phyloP scores from a whole-genome alignment of 345 rosid species.

The Atalantia buxifolia region DNA sequence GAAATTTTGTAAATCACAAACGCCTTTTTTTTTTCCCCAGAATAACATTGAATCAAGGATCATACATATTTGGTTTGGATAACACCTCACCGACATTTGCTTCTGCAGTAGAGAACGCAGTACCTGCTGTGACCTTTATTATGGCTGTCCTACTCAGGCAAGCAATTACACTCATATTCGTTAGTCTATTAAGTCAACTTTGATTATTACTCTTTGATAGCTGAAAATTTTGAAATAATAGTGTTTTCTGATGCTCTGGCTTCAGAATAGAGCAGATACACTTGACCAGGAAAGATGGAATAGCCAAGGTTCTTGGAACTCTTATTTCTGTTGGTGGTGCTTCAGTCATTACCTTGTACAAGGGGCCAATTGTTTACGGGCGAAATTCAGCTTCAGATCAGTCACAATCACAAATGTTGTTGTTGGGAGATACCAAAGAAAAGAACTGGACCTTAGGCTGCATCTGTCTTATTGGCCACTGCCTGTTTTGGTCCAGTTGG shows the following conservation, averaged over 20 bases:
- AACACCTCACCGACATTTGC: slow-evolving; percentile 68
- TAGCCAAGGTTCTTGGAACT: slow-evolving; percentile 62
- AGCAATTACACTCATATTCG: background rate
- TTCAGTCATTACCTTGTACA: slow-evolving; percentile 57
- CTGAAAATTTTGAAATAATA: background rate
- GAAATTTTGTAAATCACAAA: background rate
- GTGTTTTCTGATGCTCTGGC: background rate
- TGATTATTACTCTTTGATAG: background rate
- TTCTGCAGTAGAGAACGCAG: slow-evolving; percentile 65
- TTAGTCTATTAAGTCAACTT: background rate
- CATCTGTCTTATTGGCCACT: slow-evolving; percentile 41
- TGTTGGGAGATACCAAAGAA: slow-evolving; percentile 31
- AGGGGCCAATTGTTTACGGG: slow-evolving; percentile 50
- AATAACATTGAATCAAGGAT: slow-evolving; percentile 58
- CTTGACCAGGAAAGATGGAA: slow-evolving; percentile 48
- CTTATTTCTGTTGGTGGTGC: slow-evolving; percentile 54
- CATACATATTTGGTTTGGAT: slow-evolving; percentile 59
- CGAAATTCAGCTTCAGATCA: slow-evolving; percentile 24
- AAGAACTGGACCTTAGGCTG: slow-evolving; percentile 65
- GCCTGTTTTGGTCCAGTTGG: slow-evolving; percentile 91
- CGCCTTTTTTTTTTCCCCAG: slow-evolving; percentile 10
- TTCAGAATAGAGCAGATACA: slow-evolving; percentile 58
- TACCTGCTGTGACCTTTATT: slow-evolving; percentile 66
- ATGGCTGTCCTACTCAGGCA: slow-evolving; percentile 57
- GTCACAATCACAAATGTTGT: slow-evolving; percentile 2